Base-by-base conservation (phyloP, 1,139 yeast species). In the Blastobotrys malaysiensis region DNA sequence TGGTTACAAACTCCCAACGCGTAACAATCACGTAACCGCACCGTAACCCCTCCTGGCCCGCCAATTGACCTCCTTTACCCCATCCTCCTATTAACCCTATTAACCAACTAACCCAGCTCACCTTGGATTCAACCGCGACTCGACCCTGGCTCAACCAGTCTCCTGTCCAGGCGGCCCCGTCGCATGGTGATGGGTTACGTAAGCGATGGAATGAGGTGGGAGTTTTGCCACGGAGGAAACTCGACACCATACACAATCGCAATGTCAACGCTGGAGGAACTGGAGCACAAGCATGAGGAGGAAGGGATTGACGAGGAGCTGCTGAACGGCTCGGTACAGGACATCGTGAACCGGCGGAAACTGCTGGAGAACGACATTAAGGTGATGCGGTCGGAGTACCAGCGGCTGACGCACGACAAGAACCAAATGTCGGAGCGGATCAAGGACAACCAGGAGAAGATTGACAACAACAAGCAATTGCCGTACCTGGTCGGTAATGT, bases 401-500 rank as follows among this genome's bases (percentile, higher is more conserved):
- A 91, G 71, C 80, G 99, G 67, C 77, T 95, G 60, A 81, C 88
- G 52, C 98, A 93, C 71, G 99, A 95, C 68, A 89, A 88, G 74
- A 82, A 88, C 55, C 88, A 90, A 53, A 93, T 91, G 97, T 74
- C 83, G 58, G 98, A 90, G 64, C 85, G 95, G 70, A 90, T 95
- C 72, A 90, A 91, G 69, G 99, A 93, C 68, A 95, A 95, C 74
- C 91, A 86, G 70, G 98, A 91, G 65, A 95, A 95, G 75, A 93
- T 95, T 71, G 90, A 89, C 68, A 91, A 93, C 69, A 95, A 95
- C 72, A 88, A 86, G 73, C 98, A 90, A 71, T 78, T 95, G 67
- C 99, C 99, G 11, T 95, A 93, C 67, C 77, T 95, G 59, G 99
- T 95, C 49, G 98, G 98, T n/a, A 95, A 93, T 67, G 95, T 95